Evolutionary conservation across 2,329 filamentous ascomycete genomes (phyloP).

Genomic region (Xylariaceae sp.): DNA sequence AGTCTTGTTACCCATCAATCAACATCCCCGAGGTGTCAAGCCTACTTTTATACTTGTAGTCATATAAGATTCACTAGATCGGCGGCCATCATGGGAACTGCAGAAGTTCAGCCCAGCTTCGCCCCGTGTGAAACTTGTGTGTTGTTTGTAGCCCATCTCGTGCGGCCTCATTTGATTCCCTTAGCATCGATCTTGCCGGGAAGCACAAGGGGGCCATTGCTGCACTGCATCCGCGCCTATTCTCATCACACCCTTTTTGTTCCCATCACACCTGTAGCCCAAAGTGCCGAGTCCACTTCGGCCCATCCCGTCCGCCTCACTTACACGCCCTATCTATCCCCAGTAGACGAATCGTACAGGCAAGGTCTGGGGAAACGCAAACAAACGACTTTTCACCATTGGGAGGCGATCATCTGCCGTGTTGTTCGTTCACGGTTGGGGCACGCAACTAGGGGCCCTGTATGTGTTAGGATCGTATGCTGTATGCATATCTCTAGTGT

Average conservation of each 20-base stretch:
- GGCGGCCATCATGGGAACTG: slow-evolving; percentile 14
- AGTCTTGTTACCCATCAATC: slow-evolving; percentile 8
- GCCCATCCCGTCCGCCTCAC: slow-evolving; percentile 30
- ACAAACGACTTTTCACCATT: slow-evolving; percentile 8
- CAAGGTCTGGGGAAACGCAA: slow-evolving; percentile 7
- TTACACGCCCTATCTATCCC: slow-evolving; percentile 28
- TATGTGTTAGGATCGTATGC: slow-evolving; percentile 12
- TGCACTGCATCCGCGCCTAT: slow-evolving; percentile 23
- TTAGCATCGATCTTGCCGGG: slow-evolving; percentile 10
- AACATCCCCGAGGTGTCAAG: slow-evolving; percentile 15
- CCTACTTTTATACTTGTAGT: slow-evolving; percentile 16
- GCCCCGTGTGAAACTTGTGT: slow-evolving; percentile 13
- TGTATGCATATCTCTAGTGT: slow-evolving; percentile 12
- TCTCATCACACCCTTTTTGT: slow-evolving; percentile 9
- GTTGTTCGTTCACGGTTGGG: slow-evolving; percentile 10
- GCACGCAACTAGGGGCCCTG: slow-evolving; percentile 3
- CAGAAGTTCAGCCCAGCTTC: slow-evolving; percentile 6
- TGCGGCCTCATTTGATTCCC: slow-evolving; percentile 15
- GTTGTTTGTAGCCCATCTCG: slow-evolving; percentile 10
- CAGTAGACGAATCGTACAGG: slow-evolving; percentile 15
- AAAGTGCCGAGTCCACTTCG: slow-evolving; percentile 24
- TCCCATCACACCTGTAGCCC: slow-evolving; percentile 17
- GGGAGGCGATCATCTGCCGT: slow-evolving; percentile 10
- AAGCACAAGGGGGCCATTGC: slow-evolving; percentile 6
- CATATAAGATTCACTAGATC: not conserved